Evolutionary conservation across 352 stramenopile genomes (phyloP).

Genomic region (Halophytophthora batemanensis): DNA sequence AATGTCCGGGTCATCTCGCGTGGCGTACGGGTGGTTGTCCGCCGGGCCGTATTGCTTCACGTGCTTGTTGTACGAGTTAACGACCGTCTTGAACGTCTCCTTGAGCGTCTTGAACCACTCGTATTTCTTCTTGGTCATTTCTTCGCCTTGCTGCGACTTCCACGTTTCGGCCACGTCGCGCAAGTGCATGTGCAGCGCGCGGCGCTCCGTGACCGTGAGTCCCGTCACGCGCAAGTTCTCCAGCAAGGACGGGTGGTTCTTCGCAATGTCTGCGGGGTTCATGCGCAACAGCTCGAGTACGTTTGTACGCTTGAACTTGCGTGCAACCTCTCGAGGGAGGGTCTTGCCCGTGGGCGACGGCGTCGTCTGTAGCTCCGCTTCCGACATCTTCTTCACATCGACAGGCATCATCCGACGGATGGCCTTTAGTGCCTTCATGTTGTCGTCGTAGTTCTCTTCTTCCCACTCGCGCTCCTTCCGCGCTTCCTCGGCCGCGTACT

Average conservation of each 20-base stretch:
- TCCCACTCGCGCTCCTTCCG: slow-evolving; percentile 91
- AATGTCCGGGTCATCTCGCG: slow-evolving; percentile 76
- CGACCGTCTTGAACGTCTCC: slow-evolving; percentile 91
- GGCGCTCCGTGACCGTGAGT: slow-evolving; percentile 88
- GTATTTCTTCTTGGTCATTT: slow-evolving; percentile 91
- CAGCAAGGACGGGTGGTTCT: slow-evolving; percentile 87
- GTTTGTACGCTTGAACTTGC: slow-evolving; percentile 93
- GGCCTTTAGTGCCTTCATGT: slow-evolving; percentile 85
- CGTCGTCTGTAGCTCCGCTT: slow-evolving; percentile 72
- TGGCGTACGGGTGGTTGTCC: slow-evolving; percentile 87
- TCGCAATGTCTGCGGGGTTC: slow-evolving; percentile 83
- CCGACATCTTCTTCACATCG: slow-evolving; percentile 89
- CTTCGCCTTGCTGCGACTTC: slow-evolving; percentile 87
- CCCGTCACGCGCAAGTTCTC: slow-evolving; percentile 91
- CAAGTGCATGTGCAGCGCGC: slow-evolving; percentile 87
- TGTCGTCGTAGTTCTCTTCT: slow-evolving; percentile 84
- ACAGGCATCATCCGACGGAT: slow-evolving; percentile 92
- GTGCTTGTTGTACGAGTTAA: slow-evolving; percentile 90
- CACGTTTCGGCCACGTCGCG: slow-evolving; percentile 80
- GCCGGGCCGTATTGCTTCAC: slow-evolving; percentile 88
- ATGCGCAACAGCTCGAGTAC: slow-evolving; percentile 88
- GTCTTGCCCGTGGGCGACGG: slow-evolving; percentile 73
- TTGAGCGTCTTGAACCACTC: slow-evolving; percentile 92
- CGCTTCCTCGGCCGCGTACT: slow-evolving; percentile 90
- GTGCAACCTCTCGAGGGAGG: slow-evolving; percentile 74